Evolutionary conservation across 2,329 filamentous ascomycete species (phyloP).

Genomic region (Verticillium dahliae): DNA sequence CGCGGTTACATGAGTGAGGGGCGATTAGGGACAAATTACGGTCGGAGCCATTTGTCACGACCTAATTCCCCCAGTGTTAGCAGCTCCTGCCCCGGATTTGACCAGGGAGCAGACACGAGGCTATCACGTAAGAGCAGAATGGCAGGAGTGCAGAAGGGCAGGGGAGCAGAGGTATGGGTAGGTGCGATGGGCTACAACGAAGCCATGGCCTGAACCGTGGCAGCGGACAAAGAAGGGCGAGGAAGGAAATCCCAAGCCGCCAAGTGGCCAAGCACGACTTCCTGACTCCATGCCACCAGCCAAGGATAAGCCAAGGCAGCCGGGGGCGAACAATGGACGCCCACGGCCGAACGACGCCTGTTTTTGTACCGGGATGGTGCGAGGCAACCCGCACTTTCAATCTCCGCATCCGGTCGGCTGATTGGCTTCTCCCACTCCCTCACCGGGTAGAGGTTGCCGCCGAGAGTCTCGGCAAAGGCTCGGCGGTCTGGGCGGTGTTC

Average conservation of each 20-base stretch:
- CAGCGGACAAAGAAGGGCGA: not conserved
- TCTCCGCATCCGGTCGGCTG: slow-evolving; percentile 1
- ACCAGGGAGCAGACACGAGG: not conserved
- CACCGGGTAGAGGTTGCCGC: not conserved
- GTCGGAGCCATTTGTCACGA: not conserved
- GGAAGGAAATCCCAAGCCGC: not conserved
- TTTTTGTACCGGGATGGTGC: not conserved
- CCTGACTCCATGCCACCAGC: not conserved
- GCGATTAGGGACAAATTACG: not conserved
- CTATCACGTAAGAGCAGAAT: not conserved
- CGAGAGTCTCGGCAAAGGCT: slow-evolving; percentile 2
- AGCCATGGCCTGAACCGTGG: too few relatives aligned
- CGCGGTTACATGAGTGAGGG: not conserved
- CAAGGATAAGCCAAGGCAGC: not conserved
- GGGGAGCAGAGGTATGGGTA: not conserved
- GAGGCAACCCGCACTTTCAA: not conserved
- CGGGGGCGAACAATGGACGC: not conserved
- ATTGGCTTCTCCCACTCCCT: not conserved
- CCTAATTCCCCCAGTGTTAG: not conserved
- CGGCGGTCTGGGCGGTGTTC: slow-evolving; percentile 1
- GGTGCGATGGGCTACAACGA: not conserved
- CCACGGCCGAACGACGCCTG: not conserved
- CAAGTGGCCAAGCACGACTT: not conserved
- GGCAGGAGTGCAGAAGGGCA: not conserved
- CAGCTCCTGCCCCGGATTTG: not conserved